These are phyloP conservation scores for Rhododendron mucronatum DNA, from an alignment of 148 eudicot genomes.

Conservation along the genomic window DNA sequence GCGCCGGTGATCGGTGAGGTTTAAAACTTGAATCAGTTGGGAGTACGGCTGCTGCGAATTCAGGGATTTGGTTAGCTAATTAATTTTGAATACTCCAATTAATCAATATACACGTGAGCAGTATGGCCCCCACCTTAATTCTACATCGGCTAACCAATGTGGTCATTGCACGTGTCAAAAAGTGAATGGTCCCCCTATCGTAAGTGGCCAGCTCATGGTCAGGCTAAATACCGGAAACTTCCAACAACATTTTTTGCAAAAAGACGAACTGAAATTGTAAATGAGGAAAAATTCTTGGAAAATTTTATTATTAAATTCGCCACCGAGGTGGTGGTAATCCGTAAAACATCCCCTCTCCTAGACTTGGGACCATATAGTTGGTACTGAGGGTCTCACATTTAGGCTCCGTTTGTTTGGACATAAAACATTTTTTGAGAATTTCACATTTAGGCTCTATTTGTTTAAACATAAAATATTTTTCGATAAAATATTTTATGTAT, in stretches of 20 bases:
- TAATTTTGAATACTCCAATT: no score
- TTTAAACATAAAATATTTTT: no score
- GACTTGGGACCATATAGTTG: no score
- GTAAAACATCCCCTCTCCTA: no score
- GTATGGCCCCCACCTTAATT: conserved; percentile 4
- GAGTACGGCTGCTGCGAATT: neutral
- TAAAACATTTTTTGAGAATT: no score
- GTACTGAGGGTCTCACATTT: no score
- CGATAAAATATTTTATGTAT: no score
- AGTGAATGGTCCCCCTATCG: neutral
- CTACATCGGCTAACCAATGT: neutral
- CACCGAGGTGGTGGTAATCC: neutral
- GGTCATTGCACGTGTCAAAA: conserved; percentile 10
- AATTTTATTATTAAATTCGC: neutral
- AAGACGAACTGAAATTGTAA: neutral
- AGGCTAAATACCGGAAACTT: neutral
- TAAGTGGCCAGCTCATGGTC: neutral
- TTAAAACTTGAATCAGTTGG: neutral
- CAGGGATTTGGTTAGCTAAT: neutral
- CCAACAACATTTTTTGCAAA: neutral
- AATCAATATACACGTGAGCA: neutral
- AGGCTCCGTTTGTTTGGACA: no score
- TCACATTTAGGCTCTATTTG: no score
- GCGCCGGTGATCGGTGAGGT: neutral
- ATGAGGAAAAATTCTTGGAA: neutral